A percentile compares a stretch with the other conserved stretches of the same genome.
Conservation (phyloP, 2,329 filamentous ascomycete genomes). For the Xylaria sp. region DNA sequence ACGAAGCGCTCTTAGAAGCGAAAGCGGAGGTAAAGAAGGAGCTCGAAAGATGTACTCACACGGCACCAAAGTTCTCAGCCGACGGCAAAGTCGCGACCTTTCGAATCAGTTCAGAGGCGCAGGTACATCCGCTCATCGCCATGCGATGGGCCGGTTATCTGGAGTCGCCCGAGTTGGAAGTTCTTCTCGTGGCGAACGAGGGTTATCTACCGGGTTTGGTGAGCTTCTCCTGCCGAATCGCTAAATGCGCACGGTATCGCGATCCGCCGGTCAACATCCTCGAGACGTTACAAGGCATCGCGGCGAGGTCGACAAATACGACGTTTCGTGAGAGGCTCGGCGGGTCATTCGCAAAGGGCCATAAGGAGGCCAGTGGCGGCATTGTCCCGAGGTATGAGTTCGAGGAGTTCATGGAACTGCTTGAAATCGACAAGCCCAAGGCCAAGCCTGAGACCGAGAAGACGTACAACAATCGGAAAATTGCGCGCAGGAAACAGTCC, state of each 20-base stretch:
- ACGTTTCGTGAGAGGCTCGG: slow-evolving; percentile 47
- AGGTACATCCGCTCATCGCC: slow-evolving; percentile 63
- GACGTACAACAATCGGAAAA: slow-evolving; percentile 32
- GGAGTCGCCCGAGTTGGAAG: slow-evolving; percentile 53
- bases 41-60: slow-evolving; percentile 55
- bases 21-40: slow-evolving; percentile 55
- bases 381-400: slow-evolving; percentile 57
- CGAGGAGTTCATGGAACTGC: slow-evolving; percentile 55
- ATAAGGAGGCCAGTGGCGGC: slow-evolving; percentile 63
- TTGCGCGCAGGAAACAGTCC: slow-evolving; percentile 34
- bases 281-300: slow-evolving; percentile 48
- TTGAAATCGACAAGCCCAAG: slow-evolving; percentile 49
- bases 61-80: slow-evolving; percentile 57
- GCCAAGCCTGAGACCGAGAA: slow-evolving; percentile 34
- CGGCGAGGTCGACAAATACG: slow-evolving; percentile 36
- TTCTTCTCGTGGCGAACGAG: slow-evolving; percentile 62
- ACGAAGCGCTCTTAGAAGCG: slow-evolving; percentile 44
- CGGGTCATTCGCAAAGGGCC: slow-evolving; percentile 59
- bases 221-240: slow-evolving; percentile 62
- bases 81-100: slow-evolving; percentile 60
- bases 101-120: slow-evolving; percentile 53
- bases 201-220: slow-evolving; percentile 59
- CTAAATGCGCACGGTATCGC: slow-evolving; percentile 47
- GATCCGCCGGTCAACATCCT: slow-evolving; percentile 60
- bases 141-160: slow-evolving; percentile 61